Percentiles rank a stretch among this genome's conserved stretches.
Evolutionary conservation across 2,329 filamentous ascomycete species (phyloP).

Genomic region (Pochonia chlamydosporia): DNA sequence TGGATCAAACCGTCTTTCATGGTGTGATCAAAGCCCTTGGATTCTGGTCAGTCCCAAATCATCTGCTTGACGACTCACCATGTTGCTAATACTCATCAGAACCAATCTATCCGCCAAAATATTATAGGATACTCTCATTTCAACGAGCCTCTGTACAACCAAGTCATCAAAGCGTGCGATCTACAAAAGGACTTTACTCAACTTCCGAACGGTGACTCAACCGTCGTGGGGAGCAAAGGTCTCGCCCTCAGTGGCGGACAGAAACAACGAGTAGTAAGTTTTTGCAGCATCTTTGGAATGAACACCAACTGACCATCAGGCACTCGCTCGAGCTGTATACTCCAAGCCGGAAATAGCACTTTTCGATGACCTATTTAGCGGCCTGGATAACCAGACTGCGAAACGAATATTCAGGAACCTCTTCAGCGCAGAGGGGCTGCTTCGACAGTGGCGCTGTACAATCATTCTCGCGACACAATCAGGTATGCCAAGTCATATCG

Average conservation of each 20-base stretch:
- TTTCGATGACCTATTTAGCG: slow-evolving; percentile 33
- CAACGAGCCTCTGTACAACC: slow-evolving; percentile 19
- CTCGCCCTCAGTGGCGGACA: slow-evolving; percentile 42
- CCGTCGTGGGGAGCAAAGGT: slow-evolving; percentile 37
- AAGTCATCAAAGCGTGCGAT: slow-evolving; percentile 22
- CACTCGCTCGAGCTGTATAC: slow-evolving; percentile 33
- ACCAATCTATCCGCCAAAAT: slow-evolving; percentile 28
- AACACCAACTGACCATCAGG: slow-evolving; percentile 14
- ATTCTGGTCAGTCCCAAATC: slow-evolving; percentile 17
- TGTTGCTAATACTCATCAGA: slow-evolving; percentile 12
- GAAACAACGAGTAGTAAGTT: slow-evolving; percentile 32
- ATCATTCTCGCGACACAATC: slow-evolving; percentile 31
- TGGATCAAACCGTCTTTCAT: slow-evolving; percentile 14
- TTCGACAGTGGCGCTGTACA: slow-evolving; percentile 25
- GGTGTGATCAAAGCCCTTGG: slow-evolving; percentile 30
- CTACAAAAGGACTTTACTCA: slow-evolving; percentile 26
- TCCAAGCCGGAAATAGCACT: slow-evolving; percentile 24
- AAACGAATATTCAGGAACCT: slow-evolving; percentile 19
- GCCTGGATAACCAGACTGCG: slow-evolving; percentile 29
- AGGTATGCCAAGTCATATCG: slow-evolving; percentile 9
- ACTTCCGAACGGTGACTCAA: slow-evolving; percentile 30
- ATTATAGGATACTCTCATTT: slow-evolving; percentile 24
- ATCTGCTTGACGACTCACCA: background rate
- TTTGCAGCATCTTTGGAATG: background rate
- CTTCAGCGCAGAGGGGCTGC: slow-evolving; percentile 16